These are phyloP conservation scores for Rhododendron simsii DNA, from an alignment of 148 eudicot species.

Conservation along the genomic window DNA sequence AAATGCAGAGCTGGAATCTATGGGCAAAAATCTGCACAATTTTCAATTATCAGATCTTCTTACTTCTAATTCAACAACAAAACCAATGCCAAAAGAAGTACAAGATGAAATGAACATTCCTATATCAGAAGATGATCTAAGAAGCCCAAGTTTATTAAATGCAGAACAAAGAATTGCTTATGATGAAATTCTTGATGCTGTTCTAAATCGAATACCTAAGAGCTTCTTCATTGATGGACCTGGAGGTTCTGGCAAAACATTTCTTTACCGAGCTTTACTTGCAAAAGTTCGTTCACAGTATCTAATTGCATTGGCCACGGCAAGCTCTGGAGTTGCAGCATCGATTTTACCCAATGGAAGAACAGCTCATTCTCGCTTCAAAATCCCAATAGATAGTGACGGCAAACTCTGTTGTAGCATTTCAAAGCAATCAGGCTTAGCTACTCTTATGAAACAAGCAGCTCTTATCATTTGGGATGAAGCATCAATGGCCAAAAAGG, in stretches of 20 bases:
- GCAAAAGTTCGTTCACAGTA: not conserved
- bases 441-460: not conserved
- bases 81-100: not conserved
- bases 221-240: not conserved
- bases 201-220: rapidly evolving
- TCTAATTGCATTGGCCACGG: not conserved
- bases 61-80: too few species aligned
- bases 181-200: not conserved
- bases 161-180: rapidly evolving
- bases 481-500: not conserved
- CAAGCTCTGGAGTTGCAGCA: not conserved
- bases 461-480: not conserved
- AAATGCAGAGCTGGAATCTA: not conserved
- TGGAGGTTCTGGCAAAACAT: not conserved
- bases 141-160: rapidly evolving
- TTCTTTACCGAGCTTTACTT: not conserved
- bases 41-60: too few species aligned
- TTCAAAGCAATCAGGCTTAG: rapidly evolving
- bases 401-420: not conserved
- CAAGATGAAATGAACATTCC: rapidly evolving
- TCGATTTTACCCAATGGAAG: not conserved
- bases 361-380: not conserved
- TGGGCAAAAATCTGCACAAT: rapidly evolving
- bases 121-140: not conserved
- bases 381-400: not conserved